Conservation (phyloP, 163 green algal species). For the Scenedesmus sp. region DNA sequence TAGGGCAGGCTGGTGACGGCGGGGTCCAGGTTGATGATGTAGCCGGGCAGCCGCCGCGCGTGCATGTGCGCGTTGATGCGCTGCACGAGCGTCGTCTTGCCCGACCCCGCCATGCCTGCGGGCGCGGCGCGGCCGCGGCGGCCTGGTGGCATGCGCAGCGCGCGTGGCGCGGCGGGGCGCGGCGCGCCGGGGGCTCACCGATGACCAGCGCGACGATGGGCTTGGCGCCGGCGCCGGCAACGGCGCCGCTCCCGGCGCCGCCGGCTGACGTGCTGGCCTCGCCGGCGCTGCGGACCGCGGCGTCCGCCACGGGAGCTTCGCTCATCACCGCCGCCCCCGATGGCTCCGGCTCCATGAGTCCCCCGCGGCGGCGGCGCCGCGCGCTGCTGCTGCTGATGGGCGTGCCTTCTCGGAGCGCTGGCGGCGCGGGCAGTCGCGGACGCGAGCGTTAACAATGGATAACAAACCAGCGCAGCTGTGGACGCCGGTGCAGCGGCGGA, state of each 20-base stretch:
- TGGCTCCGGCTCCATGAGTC: slow-evolving; percentile 12
- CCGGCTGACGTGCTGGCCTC: slow-evolving; percentile 21
- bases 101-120: slow-evolving; percentile 97
- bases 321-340: neutral
- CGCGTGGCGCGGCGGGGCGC: neutral
- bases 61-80: slow-evolving; percentile 86
- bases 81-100: slow-evolving; percentile 97
- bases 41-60: slow-evolving; percentile 59
- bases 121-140: slow-evolving; percentile 5
- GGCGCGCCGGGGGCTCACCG: slow-evolving; percentile 18
- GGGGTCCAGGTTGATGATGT: slow-evolving; percentile 98
- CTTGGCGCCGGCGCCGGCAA: slow-evolving; percentile 9
- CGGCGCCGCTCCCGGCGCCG: slow-evolving; percentile 1
- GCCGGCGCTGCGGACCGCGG: slow-evolving; percentile 5
- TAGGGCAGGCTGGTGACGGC: slow-evolving; percentile 91
- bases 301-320: neutral
- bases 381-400: neutral
- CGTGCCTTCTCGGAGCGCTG: neutral
- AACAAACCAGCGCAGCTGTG: too few species aligned
- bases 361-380: slow-evolving; percentile 14
- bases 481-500: too few species aligned
- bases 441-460: too few species aligned
- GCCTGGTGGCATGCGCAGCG: neutral
- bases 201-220: slow-evolving; percentile 69
- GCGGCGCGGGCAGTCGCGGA: too few species aligned